These are phyloP conservation scores for Hypseocharis bilobata DNA, from an alignment of 441 rosid genomes.

Conservation along the genomic window DNA sequence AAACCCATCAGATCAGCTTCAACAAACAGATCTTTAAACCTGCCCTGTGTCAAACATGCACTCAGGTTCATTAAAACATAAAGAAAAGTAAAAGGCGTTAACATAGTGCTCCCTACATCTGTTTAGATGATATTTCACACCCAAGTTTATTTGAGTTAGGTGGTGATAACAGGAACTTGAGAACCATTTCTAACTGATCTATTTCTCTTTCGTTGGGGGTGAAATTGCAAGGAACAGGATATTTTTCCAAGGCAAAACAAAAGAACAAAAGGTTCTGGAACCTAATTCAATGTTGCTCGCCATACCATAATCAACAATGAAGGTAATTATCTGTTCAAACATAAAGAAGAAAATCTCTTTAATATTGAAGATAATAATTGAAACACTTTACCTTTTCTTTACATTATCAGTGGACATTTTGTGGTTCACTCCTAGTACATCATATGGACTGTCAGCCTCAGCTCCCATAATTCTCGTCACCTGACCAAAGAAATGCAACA, in stretches of 20 bases:
- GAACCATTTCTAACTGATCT: not conserved
- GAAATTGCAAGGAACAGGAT: not conserved
- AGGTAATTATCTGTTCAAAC: not conserved
- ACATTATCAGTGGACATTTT: slow-evolving; percentile 62
- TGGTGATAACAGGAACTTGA: not conserved
- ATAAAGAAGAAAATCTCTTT: not conserved
- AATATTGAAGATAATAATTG: not conserved
- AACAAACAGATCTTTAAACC: not conserved
- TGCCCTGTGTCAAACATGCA: not conserved
- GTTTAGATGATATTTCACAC: no score
- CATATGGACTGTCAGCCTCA: slow-evolving; percentile 62
- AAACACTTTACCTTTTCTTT: slow-evolving; percentile 61
- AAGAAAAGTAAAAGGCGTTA: not conserved
- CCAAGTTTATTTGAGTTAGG: not conserved
- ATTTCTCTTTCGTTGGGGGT: not conserved
- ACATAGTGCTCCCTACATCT: not conserved
- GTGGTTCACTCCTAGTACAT: slow-evolving; percentile 63
- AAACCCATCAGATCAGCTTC: not conserved
- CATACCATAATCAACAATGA: not conserved
- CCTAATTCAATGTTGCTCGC: not conserved
- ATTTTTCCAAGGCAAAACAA: not conserved
- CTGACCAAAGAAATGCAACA: slow-evolving; percentile 29
- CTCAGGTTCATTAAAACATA: not conserved
- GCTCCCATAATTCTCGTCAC: slow-evolving; percentile 77
- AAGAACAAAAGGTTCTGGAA: not conserved